These are phyloP conservation scores for Ophiocytium majus DNA, from an alignment of 352 stramenopile genomes.

Conservation along the genomic window DNA sequence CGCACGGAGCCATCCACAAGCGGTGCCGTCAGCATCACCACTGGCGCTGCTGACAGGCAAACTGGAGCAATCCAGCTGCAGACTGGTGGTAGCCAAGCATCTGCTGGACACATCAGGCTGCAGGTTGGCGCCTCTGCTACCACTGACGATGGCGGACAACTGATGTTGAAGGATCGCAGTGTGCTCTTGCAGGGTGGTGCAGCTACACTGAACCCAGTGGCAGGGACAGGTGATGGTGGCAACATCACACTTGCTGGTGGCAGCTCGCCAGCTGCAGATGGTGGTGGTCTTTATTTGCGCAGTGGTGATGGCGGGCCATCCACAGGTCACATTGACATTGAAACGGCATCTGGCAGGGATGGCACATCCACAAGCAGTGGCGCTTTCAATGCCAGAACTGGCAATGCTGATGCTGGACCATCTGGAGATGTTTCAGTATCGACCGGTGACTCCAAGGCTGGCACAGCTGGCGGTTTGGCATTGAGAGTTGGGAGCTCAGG, in stretches of 20 bases:
- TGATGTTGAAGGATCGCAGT: not conserved
- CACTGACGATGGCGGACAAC: not conserved
- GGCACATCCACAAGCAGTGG: conserved; percentile 11
- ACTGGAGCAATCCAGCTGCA: too few relatives aligned
- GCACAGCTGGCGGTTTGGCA: conserved; percentile 26
- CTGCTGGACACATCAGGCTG: conserved; percentile 26
- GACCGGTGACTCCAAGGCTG: conserved; percentile 34
- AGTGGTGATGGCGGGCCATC: conserved; percentile 31
- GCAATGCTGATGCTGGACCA: conserved; percentile 27
- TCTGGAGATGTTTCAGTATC: conserved; percentile 28
- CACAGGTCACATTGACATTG: conserved; percentile 30
- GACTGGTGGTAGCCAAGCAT: too few relatives aligned
- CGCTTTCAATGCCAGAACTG: conserved; percentile 23
- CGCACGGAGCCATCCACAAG: not conserved
- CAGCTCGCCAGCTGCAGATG: conserved; percentile 24
- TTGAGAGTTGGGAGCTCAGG: conserved; percentile 32
- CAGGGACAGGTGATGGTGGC: conserved; percentile 25
- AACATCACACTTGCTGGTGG: conserved; percentile 30
- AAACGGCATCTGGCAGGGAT: not conserved
- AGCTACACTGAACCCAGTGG: conserved; percentile 26
- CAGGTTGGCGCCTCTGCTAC: not conserved
- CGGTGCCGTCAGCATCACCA: conserved; percentile 19
- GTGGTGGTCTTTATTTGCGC: conserved; percentile 30
- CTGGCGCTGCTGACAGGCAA: conserved; percentile 25
- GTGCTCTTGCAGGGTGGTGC: not conserved